Percentiles rank a stretch among this genome's conserved stretches.
These are phyloP conservation scores for Phytophthora podocarpi DNA, from an alignment of 352 stramenopile species.

Conservation along the genomic window DNA sequence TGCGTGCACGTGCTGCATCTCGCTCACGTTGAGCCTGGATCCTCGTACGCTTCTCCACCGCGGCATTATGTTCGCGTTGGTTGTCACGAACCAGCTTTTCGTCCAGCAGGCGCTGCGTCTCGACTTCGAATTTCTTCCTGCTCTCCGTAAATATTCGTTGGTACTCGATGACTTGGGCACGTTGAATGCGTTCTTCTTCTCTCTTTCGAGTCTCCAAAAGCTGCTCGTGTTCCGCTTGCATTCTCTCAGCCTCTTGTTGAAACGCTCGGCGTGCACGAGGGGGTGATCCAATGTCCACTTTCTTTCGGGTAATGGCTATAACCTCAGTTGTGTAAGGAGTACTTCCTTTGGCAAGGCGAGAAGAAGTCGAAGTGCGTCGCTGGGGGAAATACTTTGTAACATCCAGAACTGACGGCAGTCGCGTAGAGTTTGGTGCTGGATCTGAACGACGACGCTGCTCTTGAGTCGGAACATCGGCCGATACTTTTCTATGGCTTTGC, in stretches of 20 bases:
- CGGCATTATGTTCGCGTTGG: conserved; percentile 12
- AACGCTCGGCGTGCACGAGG: conserved; percentile 3
- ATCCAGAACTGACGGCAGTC: conserved; percentile 28
- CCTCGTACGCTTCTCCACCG: conserved; percentile 18
- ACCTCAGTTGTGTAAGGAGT: background rate
- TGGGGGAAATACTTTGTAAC: conserved; percentile 25
- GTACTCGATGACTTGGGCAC: conserved; percentile 24
- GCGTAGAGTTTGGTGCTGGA: conserved; percentile 1
- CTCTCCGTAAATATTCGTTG: conserved; percentile 28
- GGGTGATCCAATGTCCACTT: conserved; percentile 22
- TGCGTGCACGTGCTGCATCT: conserved; percentile 13
- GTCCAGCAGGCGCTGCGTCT: conserved; percentile 16
- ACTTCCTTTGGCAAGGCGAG: background rate
- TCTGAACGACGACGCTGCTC: background rate
- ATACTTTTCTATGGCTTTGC: background rate
- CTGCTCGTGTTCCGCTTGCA: background rate
- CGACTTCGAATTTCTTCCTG: conserved; percentile 9
- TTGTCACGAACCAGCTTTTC: conserved; percentile 21
- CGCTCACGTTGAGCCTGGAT: conserved; percentile 13
- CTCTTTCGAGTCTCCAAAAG: conserved; percentile 15
- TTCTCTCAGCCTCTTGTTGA: conserved; percentile 12
- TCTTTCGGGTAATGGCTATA: conserved; percentile 29
- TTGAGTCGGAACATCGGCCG: background rate
- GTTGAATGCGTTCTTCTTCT: conserved; percentile 13
- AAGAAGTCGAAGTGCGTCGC: background rate